These are phyloP conservation scores for Wickerhamomyces alni DNA, from an alignment of 805 yeast genomes.

Conservation along the genomic window DNA sequence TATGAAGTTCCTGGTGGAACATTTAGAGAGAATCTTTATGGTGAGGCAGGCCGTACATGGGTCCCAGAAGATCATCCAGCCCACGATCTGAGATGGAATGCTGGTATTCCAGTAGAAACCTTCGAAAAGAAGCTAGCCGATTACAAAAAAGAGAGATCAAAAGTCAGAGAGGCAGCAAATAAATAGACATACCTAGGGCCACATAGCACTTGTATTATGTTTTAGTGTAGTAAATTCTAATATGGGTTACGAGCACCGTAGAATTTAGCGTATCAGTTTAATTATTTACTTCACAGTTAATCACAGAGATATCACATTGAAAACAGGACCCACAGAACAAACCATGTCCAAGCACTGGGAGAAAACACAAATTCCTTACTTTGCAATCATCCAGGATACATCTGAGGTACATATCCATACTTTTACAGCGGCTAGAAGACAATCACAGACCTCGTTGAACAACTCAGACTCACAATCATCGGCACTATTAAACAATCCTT, in stretches of 20 bases:
- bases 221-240: no score
- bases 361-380: constrained; percentile 19
- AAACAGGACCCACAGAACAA: not conserved
- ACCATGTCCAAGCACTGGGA: constrained; percentile 17
- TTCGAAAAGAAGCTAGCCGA: constrained; percentile 15
- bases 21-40: constrained; percentile 31
- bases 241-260: no score
- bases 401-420: not conserved
- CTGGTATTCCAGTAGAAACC: constrained; percentile 21
- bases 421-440: not conserved
- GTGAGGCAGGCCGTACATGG: constrained; percentile 14
- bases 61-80: constrained; percentile 17
- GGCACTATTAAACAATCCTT: not conserved
- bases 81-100: constrained; percentile 16
- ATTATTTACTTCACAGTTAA: no score
- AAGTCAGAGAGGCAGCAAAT: not conserved
- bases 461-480: constrained; percentile 1
- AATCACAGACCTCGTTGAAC: not conserved
- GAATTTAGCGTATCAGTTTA: no score
- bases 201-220: no score
- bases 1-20: constrained; percentile 29
- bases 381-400: constrained; percentile 16
- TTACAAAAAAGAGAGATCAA: not conserved
- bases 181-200: no score
- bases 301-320: no score